Evolutionary conservation across 164 flowering plant species (phyloP).

Genomic region (Liriodendron chinense): DNA sequence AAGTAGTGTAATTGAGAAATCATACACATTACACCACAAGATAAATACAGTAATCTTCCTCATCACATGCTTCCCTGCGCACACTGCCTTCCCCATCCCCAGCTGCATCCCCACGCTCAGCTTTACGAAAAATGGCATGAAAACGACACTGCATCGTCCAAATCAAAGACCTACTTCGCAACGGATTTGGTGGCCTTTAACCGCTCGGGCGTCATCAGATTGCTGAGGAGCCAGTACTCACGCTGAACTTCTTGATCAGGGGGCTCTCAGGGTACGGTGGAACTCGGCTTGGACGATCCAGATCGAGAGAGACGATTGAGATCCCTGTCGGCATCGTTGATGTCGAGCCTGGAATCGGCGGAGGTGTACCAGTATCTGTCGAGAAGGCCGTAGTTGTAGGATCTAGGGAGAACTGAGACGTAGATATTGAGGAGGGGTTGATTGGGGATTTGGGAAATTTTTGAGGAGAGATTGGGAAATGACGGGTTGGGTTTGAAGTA

Average conservation of each 20-base stretch:
- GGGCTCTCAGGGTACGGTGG: slow-evolving; percentile 81
- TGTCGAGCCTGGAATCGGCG: slow-evolving; percentile 50
- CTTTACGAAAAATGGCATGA: slow-evolving; percentile 92
- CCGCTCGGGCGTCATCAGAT: slow-evolving; percentile 60
- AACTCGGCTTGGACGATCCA: slow-evolving; percentile 14
- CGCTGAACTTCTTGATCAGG: slow-evolving; percentile 92
- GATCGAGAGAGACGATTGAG: too few species aligned
- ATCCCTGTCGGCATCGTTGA: slow-evolving; percentile 49
- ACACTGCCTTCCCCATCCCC: slow-evolving; percentile 11
- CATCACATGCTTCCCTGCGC: too few species aligned
- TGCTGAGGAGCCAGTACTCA: slow-evolving; percentile 96
- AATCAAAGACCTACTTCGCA: slow-evolving; percentile 55
- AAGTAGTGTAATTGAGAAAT: too few species aligned
- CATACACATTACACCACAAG: too few species aligned
- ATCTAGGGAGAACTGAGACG: slow-evolving; percentile 77
- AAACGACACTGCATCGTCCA: slow-evolving; percentile 68
- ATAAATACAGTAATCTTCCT: too few species aligned
- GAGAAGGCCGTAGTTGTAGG: slow-evolving; percentile 80
- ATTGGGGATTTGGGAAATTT: not conserved
- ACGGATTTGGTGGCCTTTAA: slow-evolving; percentile 46
- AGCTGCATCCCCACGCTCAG: slow-evolving; percentile 89
- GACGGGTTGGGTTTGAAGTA: too few species aligned
- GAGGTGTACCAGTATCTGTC: slow-evolving; percentile 60
- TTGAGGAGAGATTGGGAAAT: too few species aligned
- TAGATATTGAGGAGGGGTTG: slow-evolving; percentile 50